Evolutionary conservation across 2,329 filamentous ascomycete species (phyloP), one percentile per base, ranked within the genome.

Genomic region (Aphanoascus verrucosus): DNA sequence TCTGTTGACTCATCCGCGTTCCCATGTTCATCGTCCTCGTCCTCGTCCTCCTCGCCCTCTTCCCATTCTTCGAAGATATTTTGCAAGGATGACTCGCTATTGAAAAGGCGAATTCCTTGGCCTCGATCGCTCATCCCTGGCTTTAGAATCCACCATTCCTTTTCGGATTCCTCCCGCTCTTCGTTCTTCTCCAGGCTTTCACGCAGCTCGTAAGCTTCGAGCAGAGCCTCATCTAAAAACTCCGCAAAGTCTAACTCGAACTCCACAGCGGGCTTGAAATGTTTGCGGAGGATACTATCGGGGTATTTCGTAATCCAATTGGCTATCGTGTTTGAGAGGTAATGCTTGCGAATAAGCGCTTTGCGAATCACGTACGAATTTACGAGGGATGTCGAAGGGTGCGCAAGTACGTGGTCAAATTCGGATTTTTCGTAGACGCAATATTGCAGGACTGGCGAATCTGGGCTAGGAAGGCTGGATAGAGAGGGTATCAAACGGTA

Each of bases 191-290:
- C 79, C 68, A 94, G 77, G 60, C 86, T 90, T 54, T 88, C 87
- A 17, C 84, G 78, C 49, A 98, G 71, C 63, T 97, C 93, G 67
- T 85, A 97, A 0, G 86, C 86, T 67, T 98, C 93, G 1, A 94
- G 77, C 6, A 98, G 74, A 0, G 93, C 87, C 62, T 98, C 93
- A 59, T 97, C 93, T 12, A 98, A 73, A 64, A 97, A 98, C 72
- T 98, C 93, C 1, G 90, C 89, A 65, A 93, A 98, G 68, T 98
- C 93, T 6, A 98, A 78, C 69, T 98, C 93, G 61, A 98, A 95
- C 41, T 88, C 82, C 58, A 94, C 87, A 42, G 82, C 82, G 1
- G 84, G 80, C 66, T 88, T 86, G 52, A 94, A 81, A 63, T 93
- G 85, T 1, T 73, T 72, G 55, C 73, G 77, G 11, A 98, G 74